These are phyloP conservation scores for Cercospora zeina DNA, from an alignment of 2,329 filamentous ascomycete genomes.

Conservation along the genomic window DNA sequence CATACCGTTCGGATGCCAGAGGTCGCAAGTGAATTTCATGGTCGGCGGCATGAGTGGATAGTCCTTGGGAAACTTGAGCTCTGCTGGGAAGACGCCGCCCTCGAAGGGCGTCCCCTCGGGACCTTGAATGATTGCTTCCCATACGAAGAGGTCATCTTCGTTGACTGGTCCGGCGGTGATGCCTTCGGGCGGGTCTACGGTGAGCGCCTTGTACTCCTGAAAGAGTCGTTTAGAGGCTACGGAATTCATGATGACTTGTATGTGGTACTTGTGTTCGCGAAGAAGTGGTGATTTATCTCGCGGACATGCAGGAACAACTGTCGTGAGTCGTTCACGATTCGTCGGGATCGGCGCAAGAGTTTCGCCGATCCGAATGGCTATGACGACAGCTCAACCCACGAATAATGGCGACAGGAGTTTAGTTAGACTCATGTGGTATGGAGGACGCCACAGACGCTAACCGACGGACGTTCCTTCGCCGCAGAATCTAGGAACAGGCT, in stretches of 20 bases:
- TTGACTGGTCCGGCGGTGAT: constrained; percentile 91
- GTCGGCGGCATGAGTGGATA: constrained; percentile 95
- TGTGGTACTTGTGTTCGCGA: not conserved
- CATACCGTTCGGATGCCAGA: constrained; percentile 95
- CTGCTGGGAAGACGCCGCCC: constrained; percentile 91
- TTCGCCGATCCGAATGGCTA: not conserved
- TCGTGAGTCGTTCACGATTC: not conserved
- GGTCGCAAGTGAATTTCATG: constrained; percentile 91
- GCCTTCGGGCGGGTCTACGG: constrained; percentile 92
- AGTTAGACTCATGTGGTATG: too few species aligned
- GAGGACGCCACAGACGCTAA: too few species aligned
- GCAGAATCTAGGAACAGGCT: too few species aligned
- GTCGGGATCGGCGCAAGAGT: not conserved
- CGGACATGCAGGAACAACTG: not conserved
- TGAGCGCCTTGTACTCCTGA: constrained; percentile 92
- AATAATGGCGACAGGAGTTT: too few species aligned
- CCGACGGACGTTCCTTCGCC: too few species aligned
- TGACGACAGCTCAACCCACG: too few species aligned
- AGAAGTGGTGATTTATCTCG: not conserved
- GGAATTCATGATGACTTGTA: constrained; percentile 35
- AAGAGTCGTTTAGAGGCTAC: constrained; percentile 76
- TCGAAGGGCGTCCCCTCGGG: constrained; percentile 95
- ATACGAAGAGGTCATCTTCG: constrained; percentile 93
- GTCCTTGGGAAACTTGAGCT: constrained; percentile 91
- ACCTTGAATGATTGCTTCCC: constrained; percentile 95